Evolutionary conservation across 306 rosid genomes (phyloP), one percentile per base, ranked within the genome.

Genomic region (Vachellia collinsii): DNA sequence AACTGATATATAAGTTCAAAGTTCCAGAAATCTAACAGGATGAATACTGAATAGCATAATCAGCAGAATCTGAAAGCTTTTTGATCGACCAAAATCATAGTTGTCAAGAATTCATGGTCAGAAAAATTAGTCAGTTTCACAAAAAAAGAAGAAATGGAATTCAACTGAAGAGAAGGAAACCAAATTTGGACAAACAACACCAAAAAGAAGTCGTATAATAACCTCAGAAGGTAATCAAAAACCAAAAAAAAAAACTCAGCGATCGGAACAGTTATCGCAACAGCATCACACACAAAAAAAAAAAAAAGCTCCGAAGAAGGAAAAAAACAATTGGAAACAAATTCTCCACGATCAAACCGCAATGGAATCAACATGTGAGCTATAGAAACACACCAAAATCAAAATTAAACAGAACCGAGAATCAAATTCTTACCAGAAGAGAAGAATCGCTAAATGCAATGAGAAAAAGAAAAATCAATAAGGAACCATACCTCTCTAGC

Each of bases 11-110:
- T 20, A 67, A 3, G 61, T 51, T 38, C 4, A 64, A 80, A 63
- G 42, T 11, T 36, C 74, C 77, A 51, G 56, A 23, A 51, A 67
- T 74, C 56, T 16, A 19, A 73, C 80, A 42, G 14, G 16, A 85
- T 46, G 43, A 56, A 22, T 4, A 22, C 64, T 9, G 1, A 22
- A 58, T 36, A 22, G 16, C 36, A 22, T 58, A 22, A 58, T 54
- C 70, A 19, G 34, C 19, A 84, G 36, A 48, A 20, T 76, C 41
- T 1, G 19, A 41, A 29, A 29, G 23, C 50, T 14, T 62, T n/a
- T 37, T 9, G 46, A 82, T 41, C 11, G 11, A 78, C 17, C 22
- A 38, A 76, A 82, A 70, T 13, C 73, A 66, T 67, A 8, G 43
- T 7, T 39, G 43, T 7, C 42, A 23, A 59, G 38, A 22, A 47